Base-by-base conservation (phyloP, 257 asterid species). In the Solanum ossicruentum region DNA sequence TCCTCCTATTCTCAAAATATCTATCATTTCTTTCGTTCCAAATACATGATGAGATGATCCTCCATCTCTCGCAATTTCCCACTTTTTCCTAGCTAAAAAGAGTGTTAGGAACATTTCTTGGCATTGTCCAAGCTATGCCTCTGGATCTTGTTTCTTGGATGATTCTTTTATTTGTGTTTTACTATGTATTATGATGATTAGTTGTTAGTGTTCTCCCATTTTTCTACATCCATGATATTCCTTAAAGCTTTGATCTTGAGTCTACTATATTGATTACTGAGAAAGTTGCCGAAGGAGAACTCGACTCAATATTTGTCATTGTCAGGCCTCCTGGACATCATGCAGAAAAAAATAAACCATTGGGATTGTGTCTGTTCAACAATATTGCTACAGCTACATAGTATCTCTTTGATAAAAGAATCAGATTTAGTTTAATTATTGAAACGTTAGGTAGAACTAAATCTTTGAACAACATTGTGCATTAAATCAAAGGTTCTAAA, bases 361-460 rank as follows among this genome's bases (percentile, higher is more conserved):
- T 94, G 99, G 99, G 99, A 43, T 96, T 96, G 89, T 96, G 98
- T 90, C 89, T 93, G 54, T 92, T 87, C 91, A 96, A 95, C 90
- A 96, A 95, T 84, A 98, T 96, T 85, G 97, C 92, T 86, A 80
- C 93, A 90, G 98, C 98, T 2, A 81, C 99, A 54, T 92, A 94
- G 85, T 89, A 78, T 88, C 91, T 96, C 63, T 96, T 36, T 89
- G 92, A 94, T 86, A 94, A 91, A 86, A 91, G 93, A 84, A 98
- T 96, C 86, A 88, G 99, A 61, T 58, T 83, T 84, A 51, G n/a
- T 84, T 86, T 86, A 67, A 45, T 81, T 83, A 5, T 12, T 65
- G 26, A 67, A 70, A 83, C 75, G 70, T 66, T 10, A n/a, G 70
- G 49, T 80, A 51, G 58, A 61, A 80, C 84, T 83, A 70, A 52